A percentile compares a stretch with the other conserved stretches of the same genome.
Conservation (phyloP, 2,329 filamentous ascomycete genomes). For the Aspergillus texensis region DNA sequence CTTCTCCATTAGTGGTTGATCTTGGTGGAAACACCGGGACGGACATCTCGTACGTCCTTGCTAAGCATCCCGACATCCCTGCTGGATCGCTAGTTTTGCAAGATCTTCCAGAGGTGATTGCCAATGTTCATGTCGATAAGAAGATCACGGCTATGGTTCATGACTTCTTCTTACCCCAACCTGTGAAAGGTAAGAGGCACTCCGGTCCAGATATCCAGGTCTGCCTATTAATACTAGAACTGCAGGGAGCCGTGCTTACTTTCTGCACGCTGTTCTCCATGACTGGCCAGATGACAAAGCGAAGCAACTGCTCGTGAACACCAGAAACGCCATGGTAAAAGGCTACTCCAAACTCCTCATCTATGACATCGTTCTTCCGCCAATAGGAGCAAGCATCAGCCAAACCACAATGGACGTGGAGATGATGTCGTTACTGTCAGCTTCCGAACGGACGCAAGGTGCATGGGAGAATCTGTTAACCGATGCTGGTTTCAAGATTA, state of each 20-base stretch:
- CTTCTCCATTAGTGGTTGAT: conserved; percentile 39
- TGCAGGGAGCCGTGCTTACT: conserved; percentile 43
- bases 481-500: conserved; percentile 29
- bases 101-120: conserved; percentile 42
- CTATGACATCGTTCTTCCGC: conserved; percentile 44
- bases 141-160: conserved; percentile 28
- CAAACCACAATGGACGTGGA: conserved; percentile 39
- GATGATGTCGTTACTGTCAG: conserved; percentile 52
- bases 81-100: conserved; percentile 39
- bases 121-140: conserved; percentile 26
- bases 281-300: conserved; percentile 46
- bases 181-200: conserved; percentile 26
- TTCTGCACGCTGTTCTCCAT: conserved; percentile 47
- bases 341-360: conserved; percentile 44
- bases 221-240: neutral
- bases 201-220: neutral
- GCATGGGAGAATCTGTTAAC: conserved; percentile 32
- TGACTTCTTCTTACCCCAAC: conserved; percentile 33
- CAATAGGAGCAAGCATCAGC: conserved; percentile 32
- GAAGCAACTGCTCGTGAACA: conserved; percentile 32
- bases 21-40: conserved; percentile 44
- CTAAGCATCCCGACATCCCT: conserved; percentile 36
- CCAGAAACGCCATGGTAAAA: conserved; percentile 39
- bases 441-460: conserved; percentile 34
- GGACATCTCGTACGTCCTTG: conserved; percentile 36